Evolutionary conservation across 192 early-diverging fungal genomes (phyloP).

Genomic region (Umbelopsis ramanniana): DNA sequence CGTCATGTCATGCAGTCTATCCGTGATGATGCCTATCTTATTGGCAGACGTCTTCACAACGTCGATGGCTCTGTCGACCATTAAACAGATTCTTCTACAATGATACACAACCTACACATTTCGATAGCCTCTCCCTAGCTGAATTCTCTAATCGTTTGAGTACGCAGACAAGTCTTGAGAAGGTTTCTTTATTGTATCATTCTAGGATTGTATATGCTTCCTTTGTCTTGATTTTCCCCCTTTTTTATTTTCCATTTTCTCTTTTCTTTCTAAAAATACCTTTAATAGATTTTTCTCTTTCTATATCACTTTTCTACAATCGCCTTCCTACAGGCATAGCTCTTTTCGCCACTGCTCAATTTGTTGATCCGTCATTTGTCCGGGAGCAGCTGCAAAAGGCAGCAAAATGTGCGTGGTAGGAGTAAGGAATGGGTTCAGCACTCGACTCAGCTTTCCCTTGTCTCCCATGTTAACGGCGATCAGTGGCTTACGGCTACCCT

Average conservation of each 20-base stretch:
- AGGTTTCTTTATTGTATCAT: background rate
- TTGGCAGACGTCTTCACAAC: constrained; percentile 86
- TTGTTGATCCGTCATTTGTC: constrained; percentile 81
- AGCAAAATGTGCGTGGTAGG: constrained; percentile 88
- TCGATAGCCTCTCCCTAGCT: no score
- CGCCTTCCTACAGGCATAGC: background rate
- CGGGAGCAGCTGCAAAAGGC: constrained; percentile 82
- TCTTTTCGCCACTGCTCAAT: constrained; percentile 46
- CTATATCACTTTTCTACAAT: background rate
- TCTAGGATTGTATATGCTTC: constrained; percentile 2
- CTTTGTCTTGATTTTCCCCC: background rate
- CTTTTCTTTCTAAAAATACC: background rate
- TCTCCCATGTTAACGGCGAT: constrained; percentile 95
- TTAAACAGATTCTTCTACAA: background rate
- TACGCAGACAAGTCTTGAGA: no score
- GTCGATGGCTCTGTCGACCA: constrained; percentile 33
- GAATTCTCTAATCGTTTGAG: no score
- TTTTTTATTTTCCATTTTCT: background rate
- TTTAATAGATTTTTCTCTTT: constrained; percentile 6
- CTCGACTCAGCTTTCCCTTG: constrained; percentile 82
- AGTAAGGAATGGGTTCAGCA: constrained; percentile 83
- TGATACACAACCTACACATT: no score
- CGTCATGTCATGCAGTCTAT: constrained; percentile 73
- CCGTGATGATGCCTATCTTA: constrained; percentile 81
- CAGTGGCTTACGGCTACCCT: constrained; percentile 56